These are phyloP conservation scores for Fusarium sororula DNA, from an alignment of 2,329 filamentous ascomycete species.

Conservation along the genomic window DNA sequence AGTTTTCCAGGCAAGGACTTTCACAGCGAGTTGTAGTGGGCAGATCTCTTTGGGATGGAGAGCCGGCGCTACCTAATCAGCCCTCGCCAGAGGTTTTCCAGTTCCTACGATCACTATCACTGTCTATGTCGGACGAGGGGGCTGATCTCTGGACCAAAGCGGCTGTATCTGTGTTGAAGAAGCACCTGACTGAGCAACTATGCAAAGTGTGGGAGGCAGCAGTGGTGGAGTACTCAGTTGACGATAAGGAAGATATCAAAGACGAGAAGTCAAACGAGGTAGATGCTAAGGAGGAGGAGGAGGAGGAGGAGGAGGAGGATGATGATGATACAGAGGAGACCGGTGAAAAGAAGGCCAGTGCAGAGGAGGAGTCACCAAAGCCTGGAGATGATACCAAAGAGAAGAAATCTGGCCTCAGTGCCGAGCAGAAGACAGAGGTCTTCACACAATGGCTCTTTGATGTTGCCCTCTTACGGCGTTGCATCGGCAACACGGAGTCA, in stretches of 20 bases:
- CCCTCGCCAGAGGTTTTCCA: constrained; percentile 79
- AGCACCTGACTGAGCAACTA: constrained; percentile 61
- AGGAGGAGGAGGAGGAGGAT: background rate
- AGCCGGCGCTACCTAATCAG: constrained; percentile 77
- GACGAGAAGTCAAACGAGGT: background rate
- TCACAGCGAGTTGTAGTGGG: constrained; percentile 63
- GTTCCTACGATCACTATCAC: constrained; percentile 72
- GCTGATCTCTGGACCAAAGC: constrained; percentile 82
- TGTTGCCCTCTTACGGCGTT: constrained; percentile 59
- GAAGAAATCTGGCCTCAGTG: background rate
- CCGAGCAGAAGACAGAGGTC: constrained; percentile 55
- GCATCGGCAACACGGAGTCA: constrained; percentile 49
- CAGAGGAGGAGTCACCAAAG: constrained; percentile 16
- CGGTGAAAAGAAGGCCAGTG: constrained; percentile 7
- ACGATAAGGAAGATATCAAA: constrained; percentile 18
- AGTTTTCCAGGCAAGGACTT: constrained; percentile 55
- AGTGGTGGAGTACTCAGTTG: constrained; percentile 45
- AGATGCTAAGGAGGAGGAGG: background rate
- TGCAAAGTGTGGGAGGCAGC: constrained; percentile 57
- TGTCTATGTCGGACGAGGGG: constrained; percentile 75
- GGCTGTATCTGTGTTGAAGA: constrained; percentile 72
- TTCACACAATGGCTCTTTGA: constrained; percentile 71
- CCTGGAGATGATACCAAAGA: background rate
- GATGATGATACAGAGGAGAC: constrained; percentile 14
- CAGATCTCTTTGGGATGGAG: constrained; percentile 81